Evolutionary conservation across 2,329 filamentous ascomycete genomes (phyloP).

Genomic region (Epichloe aotearoae): DNA sequence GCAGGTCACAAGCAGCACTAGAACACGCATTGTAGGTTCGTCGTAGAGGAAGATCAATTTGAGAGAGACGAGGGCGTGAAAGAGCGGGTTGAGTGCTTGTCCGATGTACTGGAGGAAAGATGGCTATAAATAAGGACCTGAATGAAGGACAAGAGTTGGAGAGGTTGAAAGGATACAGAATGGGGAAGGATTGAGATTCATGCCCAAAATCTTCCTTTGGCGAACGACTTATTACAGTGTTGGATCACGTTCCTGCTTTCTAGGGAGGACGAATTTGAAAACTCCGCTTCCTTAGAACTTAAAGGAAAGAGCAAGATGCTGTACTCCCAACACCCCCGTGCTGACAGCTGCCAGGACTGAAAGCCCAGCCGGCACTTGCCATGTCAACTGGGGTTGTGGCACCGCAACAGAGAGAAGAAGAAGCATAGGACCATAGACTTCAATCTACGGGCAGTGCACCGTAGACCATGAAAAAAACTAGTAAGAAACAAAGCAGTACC

Average conservation of each 20-base stretch:
- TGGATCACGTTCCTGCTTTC: neutral
- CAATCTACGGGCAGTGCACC: too few relatives aligned
- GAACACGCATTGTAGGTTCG: conserved; percentile 11
- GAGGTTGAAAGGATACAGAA: conserved; percentile 4
- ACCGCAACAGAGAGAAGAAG: too few relatives aligned
- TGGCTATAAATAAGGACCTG: conserved; percentile 3
- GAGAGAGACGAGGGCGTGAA: neutral
- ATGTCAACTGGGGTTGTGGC: neutral
- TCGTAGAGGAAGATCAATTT: conserved; percentile 4
- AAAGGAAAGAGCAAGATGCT: conserved; percentile 2
- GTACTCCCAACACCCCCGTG: neutral
- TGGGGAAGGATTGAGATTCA: neutral
- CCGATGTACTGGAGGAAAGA: conserved; percentile 2
- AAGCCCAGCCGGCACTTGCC: neutral
- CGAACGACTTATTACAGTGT: neutral
- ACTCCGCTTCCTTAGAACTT: neutral
- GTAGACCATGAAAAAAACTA: too few relatives aligned
- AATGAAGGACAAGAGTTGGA: conserved; percentile 5
- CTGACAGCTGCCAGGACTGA: conserved; percentile 2
- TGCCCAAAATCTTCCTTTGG: neutral
- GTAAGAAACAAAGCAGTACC: too few relatives aligned
- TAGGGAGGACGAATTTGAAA: neutral
- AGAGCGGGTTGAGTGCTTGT: conserved; percentile 1
- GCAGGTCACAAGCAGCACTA: conserved; percentile 12
- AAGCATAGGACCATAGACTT: too few relatives aligned